phyloP scores from a whole-genome alignment of 2,329 filamentous ascomycete genomes.

The Phaeosphaeria sp. region DNA sequence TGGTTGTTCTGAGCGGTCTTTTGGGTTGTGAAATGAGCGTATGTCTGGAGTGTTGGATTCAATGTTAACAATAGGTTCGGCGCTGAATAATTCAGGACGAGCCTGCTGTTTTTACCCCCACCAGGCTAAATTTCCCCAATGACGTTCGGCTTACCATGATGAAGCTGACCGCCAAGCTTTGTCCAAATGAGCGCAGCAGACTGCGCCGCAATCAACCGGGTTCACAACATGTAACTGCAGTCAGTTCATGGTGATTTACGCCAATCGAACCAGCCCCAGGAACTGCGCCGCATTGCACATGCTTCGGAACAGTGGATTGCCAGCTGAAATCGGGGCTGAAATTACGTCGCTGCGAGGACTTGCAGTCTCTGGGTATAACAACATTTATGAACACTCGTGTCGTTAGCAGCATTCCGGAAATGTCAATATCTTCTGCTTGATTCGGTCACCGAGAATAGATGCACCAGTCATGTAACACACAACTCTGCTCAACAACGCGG shows the following conservation, averaged over 20 bases:
- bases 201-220: background rate
- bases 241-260: background rate
- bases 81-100: background rate
- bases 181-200: background rate
- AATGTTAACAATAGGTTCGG: background rate
- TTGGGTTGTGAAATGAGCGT: background rate
- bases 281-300: background rate
- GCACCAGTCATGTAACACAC: background rate
- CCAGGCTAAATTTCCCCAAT: too few species aligned
- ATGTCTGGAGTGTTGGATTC: background rate
- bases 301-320: background rate
- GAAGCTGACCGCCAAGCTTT: too few species aligned
- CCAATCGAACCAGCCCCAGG: background rate
- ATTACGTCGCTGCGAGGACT: background rate
- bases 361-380: background rate
- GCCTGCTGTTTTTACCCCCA: too few species aligned
- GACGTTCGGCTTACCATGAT: background rate
- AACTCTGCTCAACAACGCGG: background rate
- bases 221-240: background rate
- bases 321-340: background rate
- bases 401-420: background rate
- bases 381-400: background rate
- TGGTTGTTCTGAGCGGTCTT: background rate
- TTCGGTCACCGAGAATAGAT: background rate
- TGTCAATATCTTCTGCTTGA: background rate